phyloP scores from a whole-genome alignment of 1,284 basidiomycete genomes.

The Ceratobasidium sp. region DNA sequence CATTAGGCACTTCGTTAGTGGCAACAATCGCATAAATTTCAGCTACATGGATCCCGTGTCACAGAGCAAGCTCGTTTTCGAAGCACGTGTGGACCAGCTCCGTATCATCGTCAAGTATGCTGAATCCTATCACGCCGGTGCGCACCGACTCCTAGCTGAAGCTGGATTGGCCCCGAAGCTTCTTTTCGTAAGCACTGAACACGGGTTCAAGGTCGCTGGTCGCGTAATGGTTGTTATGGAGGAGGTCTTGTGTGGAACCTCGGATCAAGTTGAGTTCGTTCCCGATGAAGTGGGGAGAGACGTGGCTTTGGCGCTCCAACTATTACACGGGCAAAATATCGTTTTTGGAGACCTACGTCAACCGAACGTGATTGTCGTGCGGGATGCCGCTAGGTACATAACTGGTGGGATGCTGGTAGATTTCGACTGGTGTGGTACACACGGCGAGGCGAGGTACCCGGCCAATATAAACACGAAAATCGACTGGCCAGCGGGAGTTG shows the following conservation, averaged over 20 bases:
- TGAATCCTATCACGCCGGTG: conserved; percentile 33
- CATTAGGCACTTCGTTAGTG: not conserved
- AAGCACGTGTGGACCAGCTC: not conserved
- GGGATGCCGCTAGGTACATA: not conserved
- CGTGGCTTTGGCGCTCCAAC: conserved; percentile 27
- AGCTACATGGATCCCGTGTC: not conserved
- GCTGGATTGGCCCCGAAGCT: too few relatives aligned
- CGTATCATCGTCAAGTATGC: conserved; percentile 47
- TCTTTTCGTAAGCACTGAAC: too few relatives aligned
- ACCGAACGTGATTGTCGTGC: conserved; percentile 32
- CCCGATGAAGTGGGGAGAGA: too few relatives aligned
- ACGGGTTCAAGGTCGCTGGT: too few relatives aligned
- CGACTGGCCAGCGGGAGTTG: conserved; percentile 12
- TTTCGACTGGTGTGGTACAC: conserved; percentile 34
- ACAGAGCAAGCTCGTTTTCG: not conserved
- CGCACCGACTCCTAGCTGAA: conserved; percentile 44
- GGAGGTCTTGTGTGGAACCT: too few relatives aligned
- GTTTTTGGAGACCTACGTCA: conserved; percentile 38
- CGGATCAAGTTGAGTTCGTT: too few relatives aligned
- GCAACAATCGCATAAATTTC: not conserved
- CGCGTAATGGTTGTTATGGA: too few relatives aligned
- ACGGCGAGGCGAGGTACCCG: conserved; percentile 26
- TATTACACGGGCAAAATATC: conserved; percentile 8
- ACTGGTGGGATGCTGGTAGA: conserved; percentile 15
- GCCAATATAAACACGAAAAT: conserved; percentile 9